Evolutionary conservation across 1,284 basidiomycete genomes (phyloP), one percentile per base, ranked within the genome.

Genomic region (Phellinidium pouzarii): DNA sequence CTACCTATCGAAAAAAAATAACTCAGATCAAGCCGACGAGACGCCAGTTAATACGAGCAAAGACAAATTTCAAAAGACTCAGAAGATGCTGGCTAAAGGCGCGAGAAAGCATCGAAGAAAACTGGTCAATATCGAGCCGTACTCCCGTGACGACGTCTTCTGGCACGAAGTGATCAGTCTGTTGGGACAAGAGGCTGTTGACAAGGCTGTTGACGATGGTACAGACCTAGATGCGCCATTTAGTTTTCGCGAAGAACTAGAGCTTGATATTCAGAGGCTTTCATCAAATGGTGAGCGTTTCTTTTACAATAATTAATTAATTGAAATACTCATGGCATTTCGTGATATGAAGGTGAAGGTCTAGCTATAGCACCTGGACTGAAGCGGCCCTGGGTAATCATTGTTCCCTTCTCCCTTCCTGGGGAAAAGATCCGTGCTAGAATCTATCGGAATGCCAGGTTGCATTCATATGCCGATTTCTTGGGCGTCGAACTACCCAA

Each of bases 401-500:
- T 91, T 26, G 79, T 88, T 0, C 94, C 93, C 0, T 90, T 93
- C 60, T 80, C 83, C 3, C 75, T 96, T 14, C 90, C 92, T 0
- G 84, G 84, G 9, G 94, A 97, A 68, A 78, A 69, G 22, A 79
- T 94, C 41, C 76, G 78, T 34, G 84, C 79, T 2, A 78, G 80
- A 55, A 74, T 95, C 0, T 87, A 84, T 63, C 78, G 82, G 43
- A 74, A 78, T 53, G 73, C 75, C 4, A 75, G 82, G 34, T 71
- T 90, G 56, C 78, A 88, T 64, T 91, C 90, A 11, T 74, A 79
- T 56, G 91, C 84, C 1, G 90, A 93, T 62, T 72, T 94, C 1
- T 54, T 94, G 7, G 75, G 82, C 53, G 75, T 94, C 26, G 57
- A 89, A 34, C 71, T 72, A n/a, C 79, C 84, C 8, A 88, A 87